Conservation (phyloP, 1,139 yeast species). For the Diutina pseudorugosa region DNA sequence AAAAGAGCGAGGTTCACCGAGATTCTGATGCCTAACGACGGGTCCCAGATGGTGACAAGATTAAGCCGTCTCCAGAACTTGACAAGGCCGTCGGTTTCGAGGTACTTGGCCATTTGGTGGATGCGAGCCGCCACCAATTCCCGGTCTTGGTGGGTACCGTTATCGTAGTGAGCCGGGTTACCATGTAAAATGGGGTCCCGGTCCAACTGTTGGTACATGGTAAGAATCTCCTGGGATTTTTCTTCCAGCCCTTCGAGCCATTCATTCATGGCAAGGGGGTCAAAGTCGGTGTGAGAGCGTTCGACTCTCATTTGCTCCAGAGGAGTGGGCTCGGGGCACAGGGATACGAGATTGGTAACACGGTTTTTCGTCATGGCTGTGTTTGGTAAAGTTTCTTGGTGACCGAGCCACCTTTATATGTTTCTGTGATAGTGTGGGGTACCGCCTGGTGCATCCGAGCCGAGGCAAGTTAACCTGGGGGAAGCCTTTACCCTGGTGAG, state of each 20-base stretch:
- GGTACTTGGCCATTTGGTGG: conserved; percentile 27
- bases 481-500: too few species aligned
- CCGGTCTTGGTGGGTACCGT: conserved; percentile 36
- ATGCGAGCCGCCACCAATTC: conserved; percentile 37
- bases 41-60: conserved; percentile 46
- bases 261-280: conserved; percentile 19
- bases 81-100: conserved; percentile 33
- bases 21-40: conserved; percentile 42
- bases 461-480: background rate
- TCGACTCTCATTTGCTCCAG: conserved; percentile 28
- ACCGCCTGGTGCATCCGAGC: background rate
- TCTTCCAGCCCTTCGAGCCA: conserved; percentile 43
- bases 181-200: conserved; percentile 42
- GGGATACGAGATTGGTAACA: conserved; percentile 1
- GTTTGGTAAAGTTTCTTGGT: background rate
- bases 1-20: conserved; percentile 64
- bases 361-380: background rate
- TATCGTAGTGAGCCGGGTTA: conserved; percentile 39
- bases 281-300: conserved; percentile 33
- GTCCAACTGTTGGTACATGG: conserved; percentile 34
- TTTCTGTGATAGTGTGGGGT: conserved; percentile 6
- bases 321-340: conserved; percentile 11
- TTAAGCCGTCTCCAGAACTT: conserved; percentile 24
- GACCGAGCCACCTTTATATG: background rate
- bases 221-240: conserved; percentile 31